Conservation (phyloP, 2,329 filamentous ascomycete species). For the Colletotrichum gigasporum region DNA sequence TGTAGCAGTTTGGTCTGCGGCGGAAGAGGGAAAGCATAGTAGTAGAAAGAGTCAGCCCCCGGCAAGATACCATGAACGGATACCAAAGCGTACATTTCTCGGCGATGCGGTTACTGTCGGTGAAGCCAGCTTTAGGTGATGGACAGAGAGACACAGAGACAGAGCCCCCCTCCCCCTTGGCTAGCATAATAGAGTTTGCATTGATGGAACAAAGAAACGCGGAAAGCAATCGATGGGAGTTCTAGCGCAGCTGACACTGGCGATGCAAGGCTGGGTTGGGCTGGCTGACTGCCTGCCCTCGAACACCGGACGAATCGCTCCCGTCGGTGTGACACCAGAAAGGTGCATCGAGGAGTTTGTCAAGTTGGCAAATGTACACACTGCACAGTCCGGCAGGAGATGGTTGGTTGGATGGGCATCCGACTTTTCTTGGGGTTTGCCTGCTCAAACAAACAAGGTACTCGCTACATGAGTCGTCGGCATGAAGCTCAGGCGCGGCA, state of each 20-base stretch:
- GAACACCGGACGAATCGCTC: conserved; percentile 19
- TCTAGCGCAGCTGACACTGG: conserved; percentile 5
- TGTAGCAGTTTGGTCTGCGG: background rate
- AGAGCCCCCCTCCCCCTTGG: background rate
- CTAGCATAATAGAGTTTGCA: conserved; percentile 18
- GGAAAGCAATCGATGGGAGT: background rate
- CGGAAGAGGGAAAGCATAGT: background rate
- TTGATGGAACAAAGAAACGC: conserved; percentile 11
- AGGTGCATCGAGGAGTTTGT: background rate
- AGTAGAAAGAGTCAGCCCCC: background rate
- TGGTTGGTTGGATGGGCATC: too few relatives aligned
- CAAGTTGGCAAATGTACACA: too few relatives aligned
- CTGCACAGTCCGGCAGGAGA: too few relatives aligned
- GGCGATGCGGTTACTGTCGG: background rate
- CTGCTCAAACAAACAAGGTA: too few relatives aligned
- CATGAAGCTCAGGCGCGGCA: background rate
- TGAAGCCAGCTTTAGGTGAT: background rate
- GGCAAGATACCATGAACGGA: conserved; percentile 30
- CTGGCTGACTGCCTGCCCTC: background rate
- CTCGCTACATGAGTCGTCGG: too few relatives aligned
- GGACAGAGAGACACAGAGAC: background rate
- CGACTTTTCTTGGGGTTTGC: too few relatives aligned
- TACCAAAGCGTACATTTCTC: conserved; percentile 23
- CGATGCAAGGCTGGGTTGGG: background rate
- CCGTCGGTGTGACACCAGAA: conserved; percentile 10